Percentiles rank a stretch among this genome's conserved stretches.
These are phyloP conservation scores for Globisporangium megalacanthum DNA, from an alignment of 352 stramenopile genomes.

Conservation along the genomic window DNA sequence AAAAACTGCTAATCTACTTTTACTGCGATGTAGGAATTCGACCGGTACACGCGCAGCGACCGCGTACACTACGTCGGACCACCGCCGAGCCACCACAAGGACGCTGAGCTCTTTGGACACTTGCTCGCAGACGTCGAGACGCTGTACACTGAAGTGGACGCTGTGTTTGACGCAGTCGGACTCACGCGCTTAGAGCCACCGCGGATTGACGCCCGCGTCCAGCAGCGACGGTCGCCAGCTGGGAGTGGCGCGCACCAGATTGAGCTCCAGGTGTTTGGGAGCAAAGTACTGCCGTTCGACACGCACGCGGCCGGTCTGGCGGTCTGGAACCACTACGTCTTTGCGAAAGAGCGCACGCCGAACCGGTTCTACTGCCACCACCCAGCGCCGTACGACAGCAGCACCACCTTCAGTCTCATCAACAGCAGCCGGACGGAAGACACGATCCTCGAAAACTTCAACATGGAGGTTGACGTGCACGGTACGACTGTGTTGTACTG, in stretches of 20 bases:
- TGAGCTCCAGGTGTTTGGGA: constrained; percentile 22
- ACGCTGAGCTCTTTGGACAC: constrained; percentile 28
- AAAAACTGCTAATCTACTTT: constrained; percentile 3
- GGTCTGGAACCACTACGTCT: constrained; percentile 34
- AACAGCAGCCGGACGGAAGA: constrained; percentile 25
- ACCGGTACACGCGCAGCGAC: constrained; percentile 15
- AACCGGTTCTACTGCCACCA: constrained; percentile 27
- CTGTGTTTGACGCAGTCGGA: constrained; percentile 19
- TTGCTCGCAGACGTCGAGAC: constrained; percentile 25
- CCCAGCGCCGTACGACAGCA: constrained; percentile 3
- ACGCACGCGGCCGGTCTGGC: constrained; percentile 25
- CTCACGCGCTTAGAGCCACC: constrained; percentile 6
- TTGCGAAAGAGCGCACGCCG: constrained; percentile 31
- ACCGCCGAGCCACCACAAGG: constrained; percentile 17
- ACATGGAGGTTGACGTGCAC: constrained; percentile 44
- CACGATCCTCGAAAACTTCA: constrained; percentile 58
- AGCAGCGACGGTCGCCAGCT: constrained; percentile 1
- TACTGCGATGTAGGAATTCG: background rate
- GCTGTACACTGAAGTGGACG: constrained; percentile 33
- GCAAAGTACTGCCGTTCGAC: constrained; percentile 43
- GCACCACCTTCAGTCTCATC: too few relatives aligned
- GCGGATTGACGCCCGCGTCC: constrained; percentile 10
- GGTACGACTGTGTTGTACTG: constrained; percentile 42
- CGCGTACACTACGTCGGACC: constrained; percentile 14
- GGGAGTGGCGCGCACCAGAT: constrained; percentile 16